Conservation (phyloP, 352 stramenopile species). For the Pilasporangium apinafurcum region DNA sequence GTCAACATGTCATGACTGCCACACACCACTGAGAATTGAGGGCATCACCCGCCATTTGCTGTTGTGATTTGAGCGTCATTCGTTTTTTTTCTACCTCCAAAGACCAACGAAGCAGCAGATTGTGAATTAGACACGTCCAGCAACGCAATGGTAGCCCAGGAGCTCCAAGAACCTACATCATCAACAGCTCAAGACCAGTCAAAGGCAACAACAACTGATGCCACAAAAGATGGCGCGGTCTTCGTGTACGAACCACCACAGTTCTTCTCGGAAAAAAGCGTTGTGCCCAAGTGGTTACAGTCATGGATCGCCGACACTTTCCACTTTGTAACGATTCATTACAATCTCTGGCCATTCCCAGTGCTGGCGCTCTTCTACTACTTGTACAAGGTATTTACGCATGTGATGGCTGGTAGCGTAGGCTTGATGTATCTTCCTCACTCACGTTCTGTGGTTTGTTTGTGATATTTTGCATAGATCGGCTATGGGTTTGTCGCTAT, state of each 20-base stretch:
- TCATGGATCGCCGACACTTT: constrained; percentile 30
- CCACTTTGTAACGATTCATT: constrained; percentile 65
- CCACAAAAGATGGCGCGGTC: no score
- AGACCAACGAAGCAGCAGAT: no score
- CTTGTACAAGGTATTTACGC: constrained; percentile 27
- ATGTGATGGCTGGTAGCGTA: not conserved
- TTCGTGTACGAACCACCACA: constrained; percentile 39
- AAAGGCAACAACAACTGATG: no score
- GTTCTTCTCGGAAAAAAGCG: constrained; percentile 34
- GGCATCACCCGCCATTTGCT: no score
- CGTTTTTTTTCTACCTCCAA: no score
- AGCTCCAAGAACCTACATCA: no score
- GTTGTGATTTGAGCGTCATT: no score
- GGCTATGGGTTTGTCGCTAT: constrained; percentile 48
- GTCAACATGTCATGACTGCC: no score
- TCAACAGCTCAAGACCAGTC: no score
- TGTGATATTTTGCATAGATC: constrained; percentile 9
- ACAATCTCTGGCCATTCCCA: constrained; percentile 58
- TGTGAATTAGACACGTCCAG: no score
- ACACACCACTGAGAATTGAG: no score
- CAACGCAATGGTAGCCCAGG: no score
- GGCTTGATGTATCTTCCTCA: not conserved
- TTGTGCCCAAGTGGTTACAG: constrained; percentile 39
- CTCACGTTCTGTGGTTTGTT: not conserved
- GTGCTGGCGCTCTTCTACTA: constrained; percentile 57